Percentiles rank a stretch among this genome's conserved stretches.
phyloP scores from a whole-genome alignment of 768 basidiomycete genomes.

The Rhizopogon salebrosus region DNA sequence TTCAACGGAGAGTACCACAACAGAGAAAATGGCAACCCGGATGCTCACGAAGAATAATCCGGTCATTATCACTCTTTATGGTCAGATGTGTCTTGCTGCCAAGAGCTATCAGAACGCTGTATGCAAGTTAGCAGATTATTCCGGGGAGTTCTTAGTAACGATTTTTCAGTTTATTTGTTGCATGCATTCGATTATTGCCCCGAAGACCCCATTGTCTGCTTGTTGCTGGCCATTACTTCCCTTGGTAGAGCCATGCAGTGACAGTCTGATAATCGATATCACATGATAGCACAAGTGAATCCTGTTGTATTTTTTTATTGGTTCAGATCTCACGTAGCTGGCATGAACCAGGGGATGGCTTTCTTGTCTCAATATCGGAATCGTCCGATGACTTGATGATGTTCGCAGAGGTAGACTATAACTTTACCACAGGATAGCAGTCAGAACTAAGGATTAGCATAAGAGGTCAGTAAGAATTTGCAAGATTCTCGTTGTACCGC shows the following conservation, averaged over 20 bases:
- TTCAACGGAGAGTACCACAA: conserved; percentile 6
- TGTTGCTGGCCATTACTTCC: conserved; percentile 79
- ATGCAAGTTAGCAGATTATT: conserved; percentile 48
- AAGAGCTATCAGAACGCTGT: conserved; percentile 89
- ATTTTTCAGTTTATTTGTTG: conserved; percentile 70
- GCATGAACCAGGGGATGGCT: conserved; percentile 58
- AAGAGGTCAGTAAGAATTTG: no score
- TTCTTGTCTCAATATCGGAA: conserved; percentile 78
- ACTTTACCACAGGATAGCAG: no score
- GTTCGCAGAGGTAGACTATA: conserved; percentile 82
- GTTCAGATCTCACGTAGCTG: not conserved
- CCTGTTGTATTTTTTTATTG: not conserved
- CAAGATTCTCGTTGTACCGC: no score
- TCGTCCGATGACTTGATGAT: conserved; percentile 30
- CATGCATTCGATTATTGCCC: conserved; percentile 84
- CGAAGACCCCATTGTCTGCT: conserved; percentile 80
- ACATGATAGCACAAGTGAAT: conserved; percentile 70
- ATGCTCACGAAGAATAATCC: conserved; percentile 72
- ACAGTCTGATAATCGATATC: conserved; percentile 91
- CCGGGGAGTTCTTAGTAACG: not conserved
- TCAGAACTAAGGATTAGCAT: no score
- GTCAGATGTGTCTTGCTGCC: conserved; percentile 76
- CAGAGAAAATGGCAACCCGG: conserved; percentile 26
- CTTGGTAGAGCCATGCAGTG: conserved; percentile 89
- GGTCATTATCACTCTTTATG: conserved; percentile 68